Evolutionary conservation across 1,139 yeast genomes (phyloP).

Genomic region (Protomyces inouyei): DNA sequence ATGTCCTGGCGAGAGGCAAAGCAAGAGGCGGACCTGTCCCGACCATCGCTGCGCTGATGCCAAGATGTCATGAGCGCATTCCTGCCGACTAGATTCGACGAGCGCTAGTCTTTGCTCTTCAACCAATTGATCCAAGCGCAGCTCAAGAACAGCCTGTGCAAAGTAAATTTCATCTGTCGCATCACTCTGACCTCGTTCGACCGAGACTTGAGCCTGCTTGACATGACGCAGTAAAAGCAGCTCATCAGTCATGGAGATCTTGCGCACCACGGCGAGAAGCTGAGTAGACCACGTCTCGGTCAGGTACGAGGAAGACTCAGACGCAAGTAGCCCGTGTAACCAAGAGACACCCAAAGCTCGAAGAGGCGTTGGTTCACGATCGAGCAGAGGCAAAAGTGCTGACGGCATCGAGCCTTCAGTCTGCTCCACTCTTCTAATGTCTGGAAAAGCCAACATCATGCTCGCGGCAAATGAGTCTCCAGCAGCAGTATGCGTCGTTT

Average conservation of each 20-base stretch:
- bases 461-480: slow-evolving; percentile 1
- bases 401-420: not conserved
- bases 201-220: not conserved
- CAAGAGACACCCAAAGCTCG: not conserved
- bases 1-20: slow-evolving; percentile 33
- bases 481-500: not conserved
- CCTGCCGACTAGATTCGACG: not conserved
- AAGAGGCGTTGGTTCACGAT: not conserved
- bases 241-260: not conserved
- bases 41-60: slow-evolving; percentile 13
- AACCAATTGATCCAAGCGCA: slow-evolving; percentile 32
- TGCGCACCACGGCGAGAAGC: slow-evolving; percentile 1
- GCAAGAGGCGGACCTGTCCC: slow-evolving; percentile 33
- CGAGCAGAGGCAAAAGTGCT: not conserved
- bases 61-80: not conserved
- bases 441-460: slow-evolving; percentile 12
- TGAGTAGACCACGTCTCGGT: slow-evolving; percentile 3
- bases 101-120: slow-evolving; percentile 16
- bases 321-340: not conserved
- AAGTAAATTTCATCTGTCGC: not conserved
- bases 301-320: slow-evolving; percentile 2
- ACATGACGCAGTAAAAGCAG: not conserved
- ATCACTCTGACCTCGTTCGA: not conserved
- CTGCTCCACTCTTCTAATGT: not conserved
- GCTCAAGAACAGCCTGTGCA: slow-evolving; percentile 32